A percentile compares a stretch with the other conserved stretches of the same genome.
These are phyloP conservation scores for Cetradonia linearis DNA, from an alignment of 495 filamentous ascomycete species.

Conservation along the genomic window DNA sequence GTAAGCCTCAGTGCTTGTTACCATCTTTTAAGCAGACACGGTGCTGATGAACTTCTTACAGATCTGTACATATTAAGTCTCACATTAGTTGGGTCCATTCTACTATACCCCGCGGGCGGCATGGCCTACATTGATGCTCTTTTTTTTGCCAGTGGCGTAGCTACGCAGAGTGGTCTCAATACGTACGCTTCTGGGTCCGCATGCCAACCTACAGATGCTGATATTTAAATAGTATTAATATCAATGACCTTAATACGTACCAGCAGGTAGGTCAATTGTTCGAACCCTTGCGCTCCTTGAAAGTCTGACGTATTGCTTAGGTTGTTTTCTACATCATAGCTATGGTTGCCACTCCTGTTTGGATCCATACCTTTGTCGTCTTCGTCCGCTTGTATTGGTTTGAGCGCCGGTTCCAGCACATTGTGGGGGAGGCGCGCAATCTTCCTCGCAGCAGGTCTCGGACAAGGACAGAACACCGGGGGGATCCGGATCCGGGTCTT, in stretches of 20 bases:
- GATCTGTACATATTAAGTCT: conserved; percentile 70
- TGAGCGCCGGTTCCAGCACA: conserved; percentile 78
- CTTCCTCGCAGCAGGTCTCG: conserved; percentile 48
- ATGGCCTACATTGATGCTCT: conserved; percentile 81
- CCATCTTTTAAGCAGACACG: neutral
- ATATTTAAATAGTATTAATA: conserved; percentile 42
- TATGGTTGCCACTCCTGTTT: conserved; percentile 77
- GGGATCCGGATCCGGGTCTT: conserved; percentile 35
- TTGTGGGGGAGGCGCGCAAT: conserved; percentile 51
- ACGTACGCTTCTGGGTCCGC: conserved; percentile 34
- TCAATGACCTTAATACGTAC: conserved; percentile 64
- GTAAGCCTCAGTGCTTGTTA: conserved; percentile 33
- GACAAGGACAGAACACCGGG: conserved; percentile 43
- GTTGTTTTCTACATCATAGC: conserved; percentile 58
- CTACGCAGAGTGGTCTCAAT: conserved; percentile 89
- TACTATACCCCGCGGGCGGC: conserved; percentile 54
- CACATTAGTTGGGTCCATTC: conserved; percentile 59
- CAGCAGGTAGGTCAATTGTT: conserved; percentile 45
- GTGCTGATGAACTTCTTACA: conserved; percentile 25
- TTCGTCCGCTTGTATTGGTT: conserved; percentile 96
- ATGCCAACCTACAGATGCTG: neutral
- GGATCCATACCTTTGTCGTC: conserved; percentile 78
- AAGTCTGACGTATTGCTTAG: conserved; percentile 24
- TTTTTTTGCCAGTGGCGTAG: conserved; percentile 67
- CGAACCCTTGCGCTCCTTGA: neutral